Evolutionary conservation across 306 rosid genomes (phyloP).

Genomic region (Abrus pulchellus): DNA sequence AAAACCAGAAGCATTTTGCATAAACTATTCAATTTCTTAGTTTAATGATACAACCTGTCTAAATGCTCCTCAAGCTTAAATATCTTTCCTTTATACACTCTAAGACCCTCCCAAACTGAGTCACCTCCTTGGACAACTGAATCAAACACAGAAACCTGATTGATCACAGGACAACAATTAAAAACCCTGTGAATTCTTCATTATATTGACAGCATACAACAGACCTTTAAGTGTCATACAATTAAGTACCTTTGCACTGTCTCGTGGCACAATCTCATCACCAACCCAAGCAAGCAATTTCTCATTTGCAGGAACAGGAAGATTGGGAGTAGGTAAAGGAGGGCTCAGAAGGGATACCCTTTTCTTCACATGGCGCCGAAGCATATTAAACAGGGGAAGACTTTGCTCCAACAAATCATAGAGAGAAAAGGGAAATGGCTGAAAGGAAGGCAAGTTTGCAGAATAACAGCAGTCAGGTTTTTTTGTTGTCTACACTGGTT

Average conservation of each 20-base stretch:
- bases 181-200: slow-evolving; percentile 43
- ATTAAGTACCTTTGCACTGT: slow-evolving; percentile 78
- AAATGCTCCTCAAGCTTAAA: slow-evolving; percentile 92
- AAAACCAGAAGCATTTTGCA: background rate
- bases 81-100: slow-evolving; percentile 79
- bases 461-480: slow-evolving; percentile 3
- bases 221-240: slow-evolving; percentile 25
- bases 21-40: background rate
- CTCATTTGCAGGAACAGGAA: slow-evolving; percentile 84
- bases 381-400: slow-evolving; percentile 78
- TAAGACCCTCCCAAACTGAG: slow-evolving; percentile 95
- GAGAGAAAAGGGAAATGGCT: slow-evolving; percentile 73
- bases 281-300: slow-evolving; percentile 93
- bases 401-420: slow-evolving; percentile 80
- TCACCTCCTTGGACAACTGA: slow-evolving; percentile 95
- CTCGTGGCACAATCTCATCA: slow-evolving; percentile 80
- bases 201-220: background rate
- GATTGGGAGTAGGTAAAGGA: slow-evolving; percentile 74
- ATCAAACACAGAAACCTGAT: slow-evolving; percentile 87
- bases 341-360: slow-evolving; percentile 60
- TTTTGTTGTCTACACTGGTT: background rate
- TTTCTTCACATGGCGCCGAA: slow-evolving; percentile 67
- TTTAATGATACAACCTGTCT: slow-evolving; percentile 67
- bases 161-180: slow-evolving; percentile 45
- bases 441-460: slow-evolving; percentile 44